Evolutionary conservation across 2,329 filamentous ascomycete species (phyloP), one percentile per base, ranked within the genome.

Genomic region (Neoascochyta sp.): DNA sequence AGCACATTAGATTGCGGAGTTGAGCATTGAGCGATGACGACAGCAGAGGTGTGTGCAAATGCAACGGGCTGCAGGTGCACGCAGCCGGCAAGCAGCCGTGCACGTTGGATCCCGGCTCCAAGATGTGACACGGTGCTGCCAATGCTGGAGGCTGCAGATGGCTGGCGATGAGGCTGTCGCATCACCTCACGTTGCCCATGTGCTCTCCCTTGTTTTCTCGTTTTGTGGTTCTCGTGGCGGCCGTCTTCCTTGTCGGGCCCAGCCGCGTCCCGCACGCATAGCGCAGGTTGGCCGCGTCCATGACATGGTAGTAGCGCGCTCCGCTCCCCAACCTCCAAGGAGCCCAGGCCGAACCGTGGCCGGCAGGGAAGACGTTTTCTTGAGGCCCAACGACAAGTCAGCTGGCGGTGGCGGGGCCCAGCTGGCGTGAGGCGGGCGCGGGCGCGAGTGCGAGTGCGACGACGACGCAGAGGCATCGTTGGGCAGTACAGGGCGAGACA

Each of bases 81-180:
- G 42, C 35, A 18, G 23, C 36, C 34, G 40, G 37, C 35, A 39
- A 19, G 45, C 29, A 44, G 41, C 49, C 45, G 43, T 50, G 36
- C 41, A 34, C 31, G 16, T 6, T 36, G 29, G 30, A 27, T 17
- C 20, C 12, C 14, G 16, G 28, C 15, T 16, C 25, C 29, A 32
- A 16, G 25, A 26, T 37, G 35, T 38, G 35, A 38, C 22, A 30
- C 29, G 33, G 21, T 41, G 45, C 37, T 47, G 40, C 46, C 48
- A 52, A 52, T 49, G 49, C 36, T 39, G 33, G 24, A 36, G 29
- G 33, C 32, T 45, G 45, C 44, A 47, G 43, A 37, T 39, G 39
- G 43, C 42, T 43, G 31, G 37, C 29, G 36, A 42, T 47, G 47
- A 49, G 47, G 45, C 47, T 48, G 36, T 31, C 32, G 33, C 24